These are phyloP conservation scores for Pterocarpus santalinus DNA, from an alignment of 306 rosid species.

Conservation along the genomic window DNA sequence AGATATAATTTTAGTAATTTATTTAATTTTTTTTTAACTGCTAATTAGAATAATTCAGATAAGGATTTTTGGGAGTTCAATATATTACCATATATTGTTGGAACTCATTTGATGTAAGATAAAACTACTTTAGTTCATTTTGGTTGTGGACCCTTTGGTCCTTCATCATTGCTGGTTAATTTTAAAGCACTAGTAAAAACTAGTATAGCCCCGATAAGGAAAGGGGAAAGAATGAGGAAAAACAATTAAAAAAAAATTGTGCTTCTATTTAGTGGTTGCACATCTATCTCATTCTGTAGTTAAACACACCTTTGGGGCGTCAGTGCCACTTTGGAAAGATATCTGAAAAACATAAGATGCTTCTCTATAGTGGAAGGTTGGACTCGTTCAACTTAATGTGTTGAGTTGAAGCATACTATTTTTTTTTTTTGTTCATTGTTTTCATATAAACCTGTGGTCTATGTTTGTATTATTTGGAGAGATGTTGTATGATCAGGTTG, in stretches of 20 bases:
- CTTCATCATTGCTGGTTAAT: background rate
- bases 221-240: background rate
- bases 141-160: no score
- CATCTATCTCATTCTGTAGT: background rate
- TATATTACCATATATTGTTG: no score
- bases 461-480: slow-evolving; percentile 34
- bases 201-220: background rate
- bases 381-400: background rate
- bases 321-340: background rate
- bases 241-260: background rate
- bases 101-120: no score
- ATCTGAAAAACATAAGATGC: background rate
- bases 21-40: background rate
- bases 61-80: slow-evolving; percentile 13
- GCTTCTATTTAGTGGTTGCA: background rate
- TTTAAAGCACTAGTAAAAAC: background rate
- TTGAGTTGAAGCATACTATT: background rate
- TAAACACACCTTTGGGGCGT: slow-evolving; percentile 4
- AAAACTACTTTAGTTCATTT: no score
- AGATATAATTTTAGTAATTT: background rate
- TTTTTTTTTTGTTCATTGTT: slow-evolving; percentile 13
- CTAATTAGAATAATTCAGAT: background rate
- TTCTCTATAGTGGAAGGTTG: slow-evolving; percentile 16
- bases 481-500: slow-evolving; percentile 4
- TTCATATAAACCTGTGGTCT: slow-evolving; percentile 22